Base-by-base conservation (phyloP, 768 basidiomycete species). In the Pisolithus orientalis region DNA sequence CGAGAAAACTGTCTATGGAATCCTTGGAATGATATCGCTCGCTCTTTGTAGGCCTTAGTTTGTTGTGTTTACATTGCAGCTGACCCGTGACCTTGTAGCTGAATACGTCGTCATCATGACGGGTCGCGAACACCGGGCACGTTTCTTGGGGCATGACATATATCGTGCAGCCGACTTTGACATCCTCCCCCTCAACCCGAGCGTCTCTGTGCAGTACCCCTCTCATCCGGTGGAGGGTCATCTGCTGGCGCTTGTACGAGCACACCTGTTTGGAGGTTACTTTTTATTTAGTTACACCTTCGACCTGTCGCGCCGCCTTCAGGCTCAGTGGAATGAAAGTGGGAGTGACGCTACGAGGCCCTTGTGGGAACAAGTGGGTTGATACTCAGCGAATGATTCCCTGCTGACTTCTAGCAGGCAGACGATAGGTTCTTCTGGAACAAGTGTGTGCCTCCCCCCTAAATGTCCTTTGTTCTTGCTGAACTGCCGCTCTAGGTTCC, bases 361-460 rank as follows among this genome's bases (percentile, higher is more conserved):
- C 9, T 72, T 89, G 44, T 94, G 87, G 88, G 82, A 91, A 72
- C 76, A 80, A 68, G 92, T 90, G 64, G 51, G 81, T 75, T 43
- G 34, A 46, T 43, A 24, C 47, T 47, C 45, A 13, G 37, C 50
- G 16, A 14, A 21, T 27, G 21, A 9, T 39, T 34, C 21, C 53
- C 44, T 27, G 51, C n/a, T 17, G 32, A 24, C 49, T 46, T 60
- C 25, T 32, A 6, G 32, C 11, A 94, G 86, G 87, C 85, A 38
- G 96, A 99, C 58, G 93, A 96, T 63, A 80, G 94, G 56, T 99
- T 99, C 72, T 98, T 98, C 71, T 99, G 95, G 95, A 99, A 99
- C 70, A 89, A 83, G 81, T 88, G 53, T 44, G 69, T 64, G 5
- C 16, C 47, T 25, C 24, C 21, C 56, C 46, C 25, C 5, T 46